Base-by-base conservation (phyloP, 1,139 yeast species). In the Scheffersomyces lignicola region DNA sequence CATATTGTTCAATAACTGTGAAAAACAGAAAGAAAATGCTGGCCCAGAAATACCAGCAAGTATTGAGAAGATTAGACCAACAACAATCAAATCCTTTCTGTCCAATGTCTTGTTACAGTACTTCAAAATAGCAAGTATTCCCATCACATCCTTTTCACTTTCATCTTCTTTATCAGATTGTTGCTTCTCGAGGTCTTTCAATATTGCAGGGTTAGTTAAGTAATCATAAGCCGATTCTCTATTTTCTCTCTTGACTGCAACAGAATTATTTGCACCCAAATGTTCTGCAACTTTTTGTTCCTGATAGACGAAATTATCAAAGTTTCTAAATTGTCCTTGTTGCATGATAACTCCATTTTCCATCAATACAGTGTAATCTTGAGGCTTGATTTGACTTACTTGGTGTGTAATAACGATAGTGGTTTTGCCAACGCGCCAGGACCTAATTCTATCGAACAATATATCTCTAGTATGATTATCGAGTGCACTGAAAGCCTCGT, bases 381-480 rank as follows among this genome's bases (percentile, higher is more conserved):
- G 58, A 2, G 60, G 51, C 0, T 61, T 56, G 14, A 90, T 81
- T 29, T 78, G 79, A 8, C 66, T 53, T 17, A 77, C 58, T 32
- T 89, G 90, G 54, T 92, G 98, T 0, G 97, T 85, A 28, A 92
- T 73, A 4, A 87, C 62, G 9, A 92, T 71, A 0, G 97, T 89
- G 0, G 96, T 85, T 44, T 75, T 83, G 2, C 76, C 80, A 4
- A 44, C 39, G 47, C 97, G 74, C 83, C 88, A 82, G 8, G 44
- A 37, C 39, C 76, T 71, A 10, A 90, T 65, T 0, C 69, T 66
- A 1, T 60, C 53, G 48, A 82, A 60, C 3, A 86, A 54, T 4
- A 49, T 35, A 1, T 57, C 58, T 40, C 81, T 69, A 31, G 72
- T 72, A 1, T 48, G 47, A 3, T 58, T 56, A 55, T 90, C 97